phyloP scores from a whole-genome alignment of 805 yeast genomes.

The Saturnispora bothae region DNA sequence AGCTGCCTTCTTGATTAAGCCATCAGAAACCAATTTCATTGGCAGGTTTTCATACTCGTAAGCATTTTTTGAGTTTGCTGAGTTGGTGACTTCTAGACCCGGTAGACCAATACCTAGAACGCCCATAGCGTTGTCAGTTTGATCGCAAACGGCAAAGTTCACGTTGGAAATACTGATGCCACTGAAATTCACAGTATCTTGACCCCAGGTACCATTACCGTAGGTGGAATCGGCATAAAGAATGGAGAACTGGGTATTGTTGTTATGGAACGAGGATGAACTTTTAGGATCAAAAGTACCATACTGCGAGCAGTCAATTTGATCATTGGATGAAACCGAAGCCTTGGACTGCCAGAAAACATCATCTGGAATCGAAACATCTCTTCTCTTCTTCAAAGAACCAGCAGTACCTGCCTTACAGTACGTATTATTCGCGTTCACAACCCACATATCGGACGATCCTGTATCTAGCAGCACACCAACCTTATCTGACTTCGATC shows the following conservation, averaged over 20 bases:
- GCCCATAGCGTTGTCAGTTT: slow-evolving; percentile 53
- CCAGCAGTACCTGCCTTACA: slow-evolving; percentile 23
- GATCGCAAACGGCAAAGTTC: slow-evolving; percentile 66
- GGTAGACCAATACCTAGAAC: slow-evolving; percentile 67
- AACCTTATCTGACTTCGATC: slow-evolving; percentile 48
- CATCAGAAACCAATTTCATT: slow-evolving; percentile 42
- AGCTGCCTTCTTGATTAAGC: slow-evolving; percentile 42
- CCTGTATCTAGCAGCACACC: slow-evolving; percentile 64
- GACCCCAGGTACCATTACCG: slow-evolving; percentile 48
- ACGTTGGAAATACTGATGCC: slow-evolving; percentile 37
- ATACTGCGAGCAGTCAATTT: slow-evolving; percentile 31
- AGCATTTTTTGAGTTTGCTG: slow-evolving; percentile 9
- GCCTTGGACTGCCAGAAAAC: too few relatives aligned
- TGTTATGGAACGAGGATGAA: slow-evolving; percentile 31
- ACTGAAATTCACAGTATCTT: slow-evolving; percentile 48
- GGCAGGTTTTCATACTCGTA: slow-evolving; percentile 62
- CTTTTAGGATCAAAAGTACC: slow-evolving; percentile 38
- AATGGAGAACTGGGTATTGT: slow-evolving; percentile 33
- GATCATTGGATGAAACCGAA: slow-evolving; percentile 3
- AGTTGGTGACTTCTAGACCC: slow-evolving; percentile 59
- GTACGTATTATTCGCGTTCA: slow-evolving; percentile 37
- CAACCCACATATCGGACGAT: slow-evolving; percentile 64
- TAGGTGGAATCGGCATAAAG: slow-evolving; percentile 38
- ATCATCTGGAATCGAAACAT: slow-evolving; percentile 1
- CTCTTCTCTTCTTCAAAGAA: slow-evolving; percentile 6